phyloP scores from a whole-genome alignment of 2,329 filamentous ascomycete genomes.

The Didymellaceae sp. region DNA sequence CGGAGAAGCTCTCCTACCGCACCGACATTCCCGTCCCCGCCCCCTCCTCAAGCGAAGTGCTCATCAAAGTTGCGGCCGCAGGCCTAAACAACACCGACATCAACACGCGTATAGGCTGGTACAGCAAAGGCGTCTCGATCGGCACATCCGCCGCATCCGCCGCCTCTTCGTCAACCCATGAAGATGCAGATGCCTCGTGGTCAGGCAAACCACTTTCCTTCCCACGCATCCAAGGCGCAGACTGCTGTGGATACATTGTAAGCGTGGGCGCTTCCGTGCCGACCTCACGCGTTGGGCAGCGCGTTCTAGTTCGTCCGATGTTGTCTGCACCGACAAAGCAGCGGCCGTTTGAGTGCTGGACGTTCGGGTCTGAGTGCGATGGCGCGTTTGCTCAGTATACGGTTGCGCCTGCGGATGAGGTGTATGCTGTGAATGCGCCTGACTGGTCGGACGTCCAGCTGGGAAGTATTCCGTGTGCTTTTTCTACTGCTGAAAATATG shows the following conservation, averaged over 20 bases:
- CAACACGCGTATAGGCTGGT: slow-evolving; percentile 23
- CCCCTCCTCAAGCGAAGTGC: slow-evolving; percentile 7
- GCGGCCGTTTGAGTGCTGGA: slow-evolving; percentile 18
- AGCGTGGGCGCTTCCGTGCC: slow-evolving; percentile 4
- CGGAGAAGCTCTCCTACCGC: slow-evolving; percentile 16
- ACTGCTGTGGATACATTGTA: slow-evolving; percentile 18
- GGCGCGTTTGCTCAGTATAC: slow-evolving; percentile 18
- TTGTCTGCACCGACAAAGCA: background rate
- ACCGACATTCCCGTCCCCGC: slow-evolving; percentile 6
- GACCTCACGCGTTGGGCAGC: slow-evolving; percentile 5
- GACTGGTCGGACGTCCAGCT: slow-evolving; percentile 17
- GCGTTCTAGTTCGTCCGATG: background rate
- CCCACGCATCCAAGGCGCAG: slow-evolving; percentile 21
- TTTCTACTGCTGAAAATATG: slow-evolving; percentile 20
- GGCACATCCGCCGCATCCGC: background rate
- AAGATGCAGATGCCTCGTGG: slow-evolving; percentile 14
- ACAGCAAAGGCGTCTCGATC: slow-evolving; percentile 14
- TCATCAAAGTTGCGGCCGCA: slow-evolving; percentile 15
- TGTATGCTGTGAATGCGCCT: slow-evolving; percentile 1
- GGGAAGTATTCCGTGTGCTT: slow-evolving; percentile 19
- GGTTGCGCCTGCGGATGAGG: slow-evolving; percentile 12
- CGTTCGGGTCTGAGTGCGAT: slow-evolving; percentile 18
- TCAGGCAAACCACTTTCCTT: slow-evolving; percentile 12
- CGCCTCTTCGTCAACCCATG: background rate
- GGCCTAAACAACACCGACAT: slow-evolving; percentile 23